Evolutionary conservation across 2,329 filamentous ascomycete species (phyloP), one percentile per base, ranked within the genome.

Genomic region (Talaromyces marneffei): DNA sequence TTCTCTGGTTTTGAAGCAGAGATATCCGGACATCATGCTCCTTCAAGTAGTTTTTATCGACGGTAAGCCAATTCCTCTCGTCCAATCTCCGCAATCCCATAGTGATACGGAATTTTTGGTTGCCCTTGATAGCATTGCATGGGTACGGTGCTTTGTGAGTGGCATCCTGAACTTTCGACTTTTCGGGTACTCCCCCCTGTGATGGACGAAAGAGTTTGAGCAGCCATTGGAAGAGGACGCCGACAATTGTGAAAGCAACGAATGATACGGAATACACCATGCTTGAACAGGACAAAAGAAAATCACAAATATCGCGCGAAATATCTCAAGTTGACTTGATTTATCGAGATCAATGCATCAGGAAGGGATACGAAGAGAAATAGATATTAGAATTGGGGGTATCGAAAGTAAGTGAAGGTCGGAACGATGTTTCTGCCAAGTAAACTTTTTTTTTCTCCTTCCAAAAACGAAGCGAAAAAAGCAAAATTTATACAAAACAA

Each of bases 21-120:
- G 72, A 63, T 2, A 70, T 66, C 8, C 80, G 76, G 8, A 80
- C 72, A 2, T 66, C 63, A 64, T 81, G 77, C 63, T 79, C 76
- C 12, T 74, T 69, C 54, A 74, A 70, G 63, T 82, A 82, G 29
- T 75, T 74, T 12, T 75, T 73, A 64, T 83, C 79, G 53, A 83
- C 67, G 0, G 73, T 77, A 12, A 83, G 73, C 81, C 80, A 83
- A 60, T 81, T 79, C 20, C 70, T 66, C 23, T 68, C 65, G 39
- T 79, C 77, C n/a, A 80, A 70, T 60, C 75, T 78, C 58, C 73
- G 75, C 16, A 83, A 71, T 16, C 80, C 79, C 75, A 82, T 80
- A 64, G 78, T 78, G 50, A 79, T 76, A 31, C 74, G 72, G 53
- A 77, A 76, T 63, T 72, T 69, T 40, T 73, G 72, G 60, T 71